Evolutionary conservation across 345 rosid genomes (phyloP).

Genomic region (Anastatica hierochuntica): DNA sequence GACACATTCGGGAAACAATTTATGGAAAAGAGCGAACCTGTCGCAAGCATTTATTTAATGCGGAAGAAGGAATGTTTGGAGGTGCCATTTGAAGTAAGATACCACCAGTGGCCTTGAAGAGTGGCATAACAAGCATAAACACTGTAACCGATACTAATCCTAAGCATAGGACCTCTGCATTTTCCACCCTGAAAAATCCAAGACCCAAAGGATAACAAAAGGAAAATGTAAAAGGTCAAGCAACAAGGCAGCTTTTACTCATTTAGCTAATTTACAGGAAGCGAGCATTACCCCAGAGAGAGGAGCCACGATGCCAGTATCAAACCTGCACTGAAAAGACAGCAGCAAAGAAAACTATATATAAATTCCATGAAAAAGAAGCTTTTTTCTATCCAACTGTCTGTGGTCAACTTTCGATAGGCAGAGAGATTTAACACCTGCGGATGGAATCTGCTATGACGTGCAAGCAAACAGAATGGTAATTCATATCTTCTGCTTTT

Average conservation of each 20-base stretch:
- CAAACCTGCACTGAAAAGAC: conserved; percentile 89
- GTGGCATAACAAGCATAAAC: conserved; percentile 83
- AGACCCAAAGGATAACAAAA: conserved; percentile 8
- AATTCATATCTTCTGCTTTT: conserved; percentile 95
- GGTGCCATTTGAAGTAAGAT: conserved; percentile 95
- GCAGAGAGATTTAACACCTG: conserved; percentile 40
- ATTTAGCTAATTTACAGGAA: conserved; percentile 4
- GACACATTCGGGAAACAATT: not conserved
- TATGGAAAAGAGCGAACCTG: conserved; percentile 44
- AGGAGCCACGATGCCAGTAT: conserved; percentile 93
- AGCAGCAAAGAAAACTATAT: conserved; percentile 18
- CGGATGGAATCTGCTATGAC: conserved; percentile 93
- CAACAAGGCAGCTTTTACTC: not conserved
- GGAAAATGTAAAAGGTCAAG: conserved; percentile 6
- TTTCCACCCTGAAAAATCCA: conserved; percentile 57
- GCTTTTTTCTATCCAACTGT: not conserved
- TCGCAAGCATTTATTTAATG: conserved; percentile 75
- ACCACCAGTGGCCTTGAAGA: conserved; percentile 69
- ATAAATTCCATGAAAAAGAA: not conserved
- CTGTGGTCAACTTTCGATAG: not conserved
- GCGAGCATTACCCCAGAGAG: conserved; percentile 65
- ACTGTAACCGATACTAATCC: conserved; percentile 79
- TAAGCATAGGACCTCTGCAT: conserved; percentile 90
- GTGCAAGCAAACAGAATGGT: conserved; percentile 86
- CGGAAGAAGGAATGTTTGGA: conserved; percentile 74